Conservation (phyloP, 2,329 filamentous ascomycete genomes). For the Dendryphion nanum region DNA sequence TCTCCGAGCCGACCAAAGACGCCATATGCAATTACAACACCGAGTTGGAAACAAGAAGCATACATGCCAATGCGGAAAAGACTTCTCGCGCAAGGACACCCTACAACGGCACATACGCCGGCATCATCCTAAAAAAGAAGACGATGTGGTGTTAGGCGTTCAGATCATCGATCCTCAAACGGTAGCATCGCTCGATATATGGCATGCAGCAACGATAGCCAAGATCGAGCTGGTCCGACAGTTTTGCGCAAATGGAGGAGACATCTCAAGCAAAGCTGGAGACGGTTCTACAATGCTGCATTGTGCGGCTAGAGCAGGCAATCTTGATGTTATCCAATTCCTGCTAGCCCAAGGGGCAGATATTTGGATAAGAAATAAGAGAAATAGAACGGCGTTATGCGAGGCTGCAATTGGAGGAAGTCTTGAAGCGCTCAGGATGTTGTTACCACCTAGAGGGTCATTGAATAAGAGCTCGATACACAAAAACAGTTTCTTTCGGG, state of each 20-base stretch:
- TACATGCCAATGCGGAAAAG: conserved; percentile 4
- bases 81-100: conserved; percentile 11
- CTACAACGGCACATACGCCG: conserved; percentile 6
- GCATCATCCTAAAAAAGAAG: background rate
- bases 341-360: conserved; percentile 6
- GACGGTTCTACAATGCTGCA: conserved; percentile 15
- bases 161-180: too few relatives aligned
- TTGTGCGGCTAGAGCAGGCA: conserved; percentile 13
- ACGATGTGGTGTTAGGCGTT: background rate
- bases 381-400: conserved; percentile 4
- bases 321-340: background rate
- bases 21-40: conserved; percentile 8
- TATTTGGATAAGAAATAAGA: background rate
- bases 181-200: too few relatives aligned
- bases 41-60: conserved; percentile 5
- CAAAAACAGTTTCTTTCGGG: too few relatives aligned
- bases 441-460: background rate
- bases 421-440: background rate
- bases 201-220: background rate
- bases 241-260: background rate
- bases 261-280: conserved; percentile 3
- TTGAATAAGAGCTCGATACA: background rate
- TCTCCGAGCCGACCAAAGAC: conserved; percentile 5
- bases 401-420: conserved; percentile 7
- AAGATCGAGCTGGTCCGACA: background rate